Evolutionary conservation across 2,329 filamentous ascomycete genomes (phyloP), one percentile per base, ranked within the genome.

Genomic region (Penicillium paneum): DNA sequence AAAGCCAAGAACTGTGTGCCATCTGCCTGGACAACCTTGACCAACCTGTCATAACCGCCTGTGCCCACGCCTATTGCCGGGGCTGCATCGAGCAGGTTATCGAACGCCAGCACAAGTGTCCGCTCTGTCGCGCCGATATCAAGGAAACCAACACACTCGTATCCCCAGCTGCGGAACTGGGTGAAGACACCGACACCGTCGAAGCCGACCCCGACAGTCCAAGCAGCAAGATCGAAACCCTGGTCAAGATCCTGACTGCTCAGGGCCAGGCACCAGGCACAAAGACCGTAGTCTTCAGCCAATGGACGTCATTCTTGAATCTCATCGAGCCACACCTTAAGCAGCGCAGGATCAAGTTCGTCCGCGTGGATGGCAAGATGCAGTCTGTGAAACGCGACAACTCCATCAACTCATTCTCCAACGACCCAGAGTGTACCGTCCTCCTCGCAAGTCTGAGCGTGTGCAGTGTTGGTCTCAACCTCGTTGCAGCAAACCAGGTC

Each of bases 401-500:
- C 15, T 85, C 89, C 0, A 85, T 95, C 42, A 73, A 81, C 3
- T 78, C 81, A 0, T 81, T 96, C 29, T 85, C 89, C 54, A 78
- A 79, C 3, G 85, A 94, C 53, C 78, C 85, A 0, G 71, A 82
- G 1, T 90, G 84, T 54, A 87, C 84, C 0, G 83, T 96, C 62
- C 81, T 96, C 77, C 85, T 96, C 2, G 91, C 91, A 2, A 91
- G 88, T 66, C 76, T 96, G 39, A 83, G 84, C 8, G 91, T 94
- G 7, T 93, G 90, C 72, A 89, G 87, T 49, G 91, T 96, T 1
- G 91, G 91, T 0, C 79, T 96, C 42, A 96, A 96, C 64, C 82
- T 96, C 12, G 89, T 92, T 0, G 86, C 90, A 0, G 91, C 91
- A 0, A 91, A 94, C 64, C 91, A 91, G 7, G 90, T 95, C 55